Evolutionary conservation across 805 yeast species (phyloP), one percentile per base, ranked within the genome.

Genomic region (Nadsonia fulvescens): DNA sequence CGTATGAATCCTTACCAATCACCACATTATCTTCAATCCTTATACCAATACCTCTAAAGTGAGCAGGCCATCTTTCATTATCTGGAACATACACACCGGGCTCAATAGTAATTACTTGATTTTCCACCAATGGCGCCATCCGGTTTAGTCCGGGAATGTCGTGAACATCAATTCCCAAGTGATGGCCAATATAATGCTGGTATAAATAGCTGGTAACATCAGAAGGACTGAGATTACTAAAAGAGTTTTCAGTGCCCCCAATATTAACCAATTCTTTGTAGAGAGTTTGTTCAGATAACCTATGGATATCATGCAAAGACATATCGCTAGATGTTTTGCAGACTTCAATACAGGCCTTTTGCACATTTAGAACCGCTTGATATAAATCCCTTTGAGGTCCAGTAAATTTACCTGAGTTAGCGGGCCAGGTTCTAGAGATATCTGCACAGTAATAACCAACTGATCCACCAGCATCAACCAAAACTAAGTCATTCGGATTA

Each of bases 151-250:
- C 32, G 20, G 31, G 24, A 20, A 44, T 28, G 28, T 51, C 56
- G 33, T 51, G 54, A 14, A 83, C 76, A 42, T 83, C 98, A 18
- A 89, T 53, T 0, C 99, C 99, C 19, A 89, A 56, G 43, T 89
- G 82, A 48, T 89, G 99, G 5, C 98, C 98, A 37, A 89, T 72
- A 45, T 78, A 82, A 48, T 89, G 99, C 0, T 96, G 96, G 44
- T 83, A 89, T n/a, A 18, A 76, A 50, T 18, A 67, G 43, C 17
- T 39, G 34, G n/a, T n/a, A n/a, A n/a, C n/a, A n/a, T n/a, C n/a
- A n/a, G n/a, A n/a, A n/a, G n/a, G 49, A 20, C 25, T 37, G 42
- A 13, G 31, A n/a, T 11, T n/a, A n/a, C n/a, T n/a, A n/a, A 34
- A 30, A 6, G 44, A 23, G 16, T 51, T 32, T 15, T 38, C 56